Base-by-base conservation (phyloP, 2,329 filamentous ascomycete genomes). In the Teratosphaeria viscida region DNA sequence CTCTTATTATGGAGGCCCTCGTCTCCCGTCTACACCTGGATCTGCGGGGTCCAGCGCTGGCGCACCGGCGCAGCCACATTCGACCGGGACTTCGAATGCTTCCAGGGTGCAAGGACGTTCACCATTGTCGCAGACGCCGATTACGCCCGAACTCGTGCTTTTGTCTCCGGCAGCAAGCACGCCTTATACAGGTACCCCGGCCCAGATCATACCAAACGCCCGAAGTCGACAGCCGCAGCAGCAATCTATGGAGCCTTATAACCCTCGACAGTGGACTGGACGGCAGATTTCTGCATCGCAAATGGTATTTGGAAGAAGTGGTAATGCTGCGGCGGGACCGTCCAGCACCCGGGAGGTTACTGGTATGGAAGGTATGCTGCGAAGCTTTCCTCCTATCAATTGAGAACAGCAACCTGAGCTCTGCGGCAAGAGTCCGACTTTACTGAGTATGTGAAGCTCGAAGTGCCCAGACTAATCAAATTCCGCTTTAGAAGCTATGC, bases 261-360 rank as follows among this genome's bases (percentile, higher is more conserved):
- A 79, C 65, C 78, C 78, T 39, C 75, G 76, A 65, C 77, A 79
- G 74, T 80, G 78, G 78, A 73, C 70, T 64, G 72, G 74, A 61
- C 73, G 69, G 16, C 70, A 72, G 55, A 66, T 72, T 8, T 71
- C 72, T 60, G 76, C 74, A 27, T 68, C 68, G 47, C 68, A 72
- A 57, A 73, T 71, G 66, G 65, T 70, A 6, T 72, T 69, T 61
- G 52, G 59, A 58, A 68, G 61, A 61, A 68, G 63, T 60, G 66
- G 60, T 62, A 35, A 66, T 57, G 55, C 69, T 66, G 56, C 19
- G 19, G 16, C 53, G 5, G 27, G 26, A 14, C 3, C 67, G 66
- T 47, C 62, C 57, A 71, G 72, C 47, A 70, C 73, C 19, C 65
- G 70, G 59, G 75, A 78, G 35, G 63, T 75, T 8, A 77, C 76